Evolutionary conservation across 108 stramenopile genomes (phyloP).

Genomic region (Nitzschia sp.): DNA sequence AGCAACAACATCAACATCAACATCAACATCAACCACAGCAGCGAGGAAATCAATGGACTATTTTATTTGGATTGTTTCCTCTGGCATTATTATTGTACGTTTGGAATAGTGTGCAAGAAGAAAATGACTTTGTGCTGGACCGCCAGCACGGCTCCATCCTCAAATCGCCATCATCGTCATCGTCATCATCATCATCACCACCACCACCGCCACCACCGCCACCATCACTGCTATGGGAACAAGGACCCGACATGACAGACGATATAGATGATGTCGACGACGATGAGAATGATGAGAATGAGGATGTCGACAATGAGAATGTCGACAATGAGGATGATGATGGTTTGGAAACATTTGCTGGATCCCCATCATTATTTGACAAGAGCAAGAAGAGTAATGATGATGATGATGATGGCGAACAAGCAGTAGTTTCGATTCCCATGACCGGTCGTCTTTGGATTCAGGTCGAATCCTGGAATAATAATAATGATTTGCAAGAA

Average conservation of each 20-base stretch:
- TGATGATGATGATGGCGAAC: background rate
- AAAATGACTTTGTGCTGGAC: background rate
- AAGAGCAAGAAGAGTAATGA: too few relatives aligned
- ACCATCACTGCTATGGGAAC: too few relatives aligned
- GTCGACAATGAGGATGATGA: background rate
- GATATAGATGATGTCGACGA: background rate
- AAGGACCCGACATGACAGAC: background rate
- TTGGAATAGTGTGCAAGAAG: slow-evolving; percentile 8
- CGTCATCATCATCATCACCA: background rate
- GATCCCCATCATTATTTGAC: too few relatives aligned
- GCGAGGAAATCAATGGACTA: background rate
- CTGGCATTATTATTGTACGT: slow-evolving; percentile 8
- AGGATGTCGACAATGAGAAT: background rate
- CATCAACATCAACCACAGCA: too few relatives aligned
- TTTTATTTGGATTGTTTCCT: slow-evolving; percentile 4
- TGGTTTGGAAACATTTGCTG: background rate
- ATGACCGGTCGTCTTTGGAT: slow-evolving; percentile 9
- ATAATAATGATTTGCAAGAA: too few relatives aligned
- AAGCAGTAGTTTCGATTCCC: background rate
- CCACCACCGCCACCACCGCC: too few relatives aligned
- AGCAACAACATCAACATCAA: too few relatives aligned
- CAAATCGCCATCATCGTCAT: background rate
- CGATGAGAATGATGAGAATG: background rate
- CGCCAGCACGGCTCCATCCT: background rate
- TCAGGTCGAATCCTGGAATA: background rate